These are phyloP conservation scores for Rubia peregrina DNA, from an alignment of 305 asterid genomes.

Conservation along the genomic window DNA sequence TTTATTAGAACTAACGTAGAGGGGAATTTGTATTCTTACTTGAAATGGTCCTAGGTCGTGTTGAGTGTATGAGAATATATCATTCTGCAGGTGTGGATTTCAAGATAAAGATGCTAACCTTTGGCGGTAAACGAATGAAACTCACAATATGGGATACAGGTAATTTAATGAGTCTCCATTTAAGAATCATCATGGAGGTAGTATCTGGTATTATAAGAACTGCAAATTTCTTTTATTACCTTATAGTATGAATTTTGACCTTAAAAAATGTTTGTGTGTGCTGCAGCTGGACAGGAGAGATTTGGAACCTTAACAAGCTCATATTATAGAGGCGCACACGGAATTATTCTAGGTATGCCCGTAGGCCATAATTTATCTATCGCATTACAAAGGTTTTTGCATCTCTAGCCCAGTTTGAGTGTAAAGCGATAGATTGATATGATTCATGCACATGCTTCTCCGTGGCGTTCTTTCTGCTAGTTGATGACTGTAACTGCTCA, in stretches of 20 bases:
- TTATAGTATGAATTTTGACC: not conserved
- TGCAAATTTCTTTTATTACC: not conserved
- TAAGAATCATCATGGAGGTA: too few species aligned
- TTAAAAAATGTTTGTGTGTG: not conserved
- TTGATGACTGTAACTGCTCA: not conserved
- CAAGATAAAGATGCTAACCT: constrained; percentile 68
- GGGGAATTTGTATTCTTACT: not conserved
- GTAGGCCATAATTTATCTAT: not conserved
- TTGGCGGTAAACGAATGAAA: constrained; percentile 65
- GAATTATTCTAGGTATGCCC: constrained; percentile 64
- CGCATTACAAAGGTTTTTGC: not conserved
- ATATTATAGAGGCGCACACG: constrained; percentile 95
- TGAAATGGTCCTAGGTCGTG: not conserved
- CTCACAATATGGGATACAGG: constrained; percentile 93
- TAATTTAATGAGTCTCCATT: constrained; percentile 7
- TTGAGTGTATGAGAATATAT: constrained; percentile 10
- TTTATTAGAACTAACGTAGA: not conserved
- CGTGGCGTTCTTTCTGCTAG: not conserved
- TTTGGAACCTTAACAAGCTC: constrained; percentile 72
- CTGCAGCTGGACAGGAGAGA: constrained; percentile 90
- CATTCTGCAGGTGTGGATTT: constrained; percentile 71
- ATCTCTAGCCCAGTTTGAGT: not conserved
- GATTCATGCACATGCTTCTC: not conserved
- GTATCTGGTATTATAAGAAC: too few species aligned
- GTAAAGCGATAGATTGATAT: not conserved